phyloP scores from a whole-genome alignment of 352 stramenopile genomes.

The Pythium rhizo-oryzae region DNA sequence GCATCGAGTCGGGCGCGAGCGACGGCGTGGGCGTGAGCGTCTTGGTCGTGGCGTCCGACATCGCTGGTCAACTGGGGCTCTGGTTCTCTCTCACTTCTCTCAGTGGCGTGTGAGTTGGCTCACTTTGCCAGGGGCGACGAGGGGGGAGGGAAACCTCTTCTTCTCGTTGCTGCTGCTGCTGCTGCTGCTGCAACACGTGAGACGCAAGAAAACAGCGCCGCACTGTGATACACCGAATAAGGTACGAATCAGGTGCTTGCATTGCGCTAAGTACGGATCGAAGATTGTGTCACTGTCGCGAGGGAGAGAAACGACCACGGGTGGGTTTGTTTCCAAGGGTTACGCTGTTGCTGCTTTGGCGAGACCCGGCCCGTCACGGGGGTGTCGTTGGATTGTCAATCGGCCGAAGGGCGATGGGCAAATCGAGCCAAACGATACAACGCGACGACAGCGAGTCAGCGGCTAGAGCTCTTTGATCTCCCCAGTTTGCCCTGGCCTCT shows the following conservation, averaged over 20 bases:
- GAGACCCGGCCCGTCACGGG: no score
- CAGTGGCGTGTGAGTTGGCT: conserved; percentile 14
- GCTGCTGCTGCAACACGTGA: conserved; percentile 1
- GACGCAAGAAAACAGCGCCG: background rate
- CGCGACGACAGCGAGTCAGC: conserved; percentile 3
- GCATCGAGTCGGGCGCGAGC: conserved; percentile 35
- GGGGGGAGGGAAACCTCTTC: background rate
- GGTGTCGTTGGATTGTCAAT: conserved; percentile 5
- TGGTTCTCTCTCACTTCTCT: no score
- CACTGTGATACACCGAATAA: background rate
- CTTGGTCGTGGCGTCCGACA: conserved; percentile 19
- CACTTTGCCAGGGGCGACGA: conserved; percentile 2
- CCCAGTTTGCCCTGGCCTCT: no score
- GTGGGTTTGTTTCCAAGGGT: no score
- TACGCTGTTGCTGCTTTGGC: no score
- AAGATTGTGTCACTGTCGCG: background rate
- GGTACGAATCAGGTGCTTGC: background rate
- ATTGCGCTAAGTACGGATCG: background rate
- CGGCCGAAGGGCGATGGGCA: background rate
- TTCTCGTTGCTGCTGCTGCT: no score
- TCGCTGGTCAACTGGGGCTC: background rate
- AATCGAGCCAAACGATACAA: background rate
- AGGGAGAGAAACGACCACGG: no score
- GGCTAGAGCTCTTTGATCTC: no score
- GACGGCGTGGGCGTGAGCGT: conserved; percentile 28